Evolutionary conservation across 352 stramenopile genomes (phyloP).

Genomic region (Globisporangium irregulare): DNA sequence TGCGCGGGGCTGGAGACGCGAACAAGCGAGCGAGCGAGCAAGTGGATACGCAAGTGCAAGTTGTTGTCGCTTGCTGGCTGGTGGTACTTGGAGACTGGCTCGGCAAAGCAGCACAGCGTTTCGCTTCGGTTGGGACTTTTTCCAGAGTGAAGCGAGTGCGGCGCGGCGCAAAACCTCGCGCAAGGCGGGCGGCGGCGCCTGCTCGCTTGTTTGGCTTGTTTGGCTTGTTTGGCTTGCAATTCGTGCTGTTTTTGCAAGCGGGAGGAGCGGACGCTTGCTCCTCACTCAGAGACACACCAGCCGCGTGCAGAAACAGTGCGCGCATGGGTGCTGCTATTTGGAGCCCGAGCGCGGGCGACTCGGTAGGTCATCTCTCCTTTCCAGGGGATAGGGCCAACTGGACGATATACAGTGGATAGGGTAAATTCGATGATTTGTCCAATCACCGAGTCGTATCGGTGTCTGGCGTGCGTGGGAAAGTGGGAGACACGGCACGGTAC

Average conservation of each 20-base stretch:
- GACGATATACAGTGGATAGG: not conserved
- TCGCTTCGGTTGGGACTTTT: slow-evolving; percentile 15
- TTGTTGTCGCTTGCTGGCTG: not conserved
- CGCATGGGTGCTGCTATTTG: not conserved
- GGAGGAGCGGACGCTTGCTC: not conserved
- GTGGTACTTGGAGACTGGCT: not conserved
- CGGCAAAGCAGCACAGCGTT: slow-evolving; percentile 1
- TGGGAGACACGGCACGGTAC: not conserved
- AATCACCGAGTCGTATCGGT: not conserved
- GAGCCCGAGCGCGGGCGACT: not conserved
- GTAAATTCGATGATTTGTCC: not conserved
- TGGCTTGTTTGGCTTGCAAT: not conserved
- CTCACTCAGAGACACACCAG: slow-evolving; percentile 16
- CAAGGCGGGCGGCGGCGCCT: not conserved
- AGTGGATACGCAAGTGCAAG: not conserved
- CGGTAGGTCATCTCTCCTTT: not conserved
- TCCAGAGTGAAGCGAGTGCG: slow-evolving; percentile 15
- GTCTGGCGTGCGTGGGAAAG: slow-evolving; percentile 13
- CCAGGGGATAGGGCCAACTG: not conserved
- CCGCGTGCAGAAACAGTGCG: not conserved
- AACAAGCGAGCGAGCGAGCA: not conserved
- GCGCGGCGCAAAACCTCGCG: not conserved
- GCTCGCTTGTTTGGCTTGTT: not conserved
- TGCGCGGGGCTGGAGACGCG: not conserved
- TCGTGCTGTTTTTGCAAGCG: slow-evolving; percentile 1